Evolutionary conservation across 768 basidiomycete species (phyloP), one percentile per base, ranked within the genome.

Genomic region (Glaciozyma antarctica): DNA sequence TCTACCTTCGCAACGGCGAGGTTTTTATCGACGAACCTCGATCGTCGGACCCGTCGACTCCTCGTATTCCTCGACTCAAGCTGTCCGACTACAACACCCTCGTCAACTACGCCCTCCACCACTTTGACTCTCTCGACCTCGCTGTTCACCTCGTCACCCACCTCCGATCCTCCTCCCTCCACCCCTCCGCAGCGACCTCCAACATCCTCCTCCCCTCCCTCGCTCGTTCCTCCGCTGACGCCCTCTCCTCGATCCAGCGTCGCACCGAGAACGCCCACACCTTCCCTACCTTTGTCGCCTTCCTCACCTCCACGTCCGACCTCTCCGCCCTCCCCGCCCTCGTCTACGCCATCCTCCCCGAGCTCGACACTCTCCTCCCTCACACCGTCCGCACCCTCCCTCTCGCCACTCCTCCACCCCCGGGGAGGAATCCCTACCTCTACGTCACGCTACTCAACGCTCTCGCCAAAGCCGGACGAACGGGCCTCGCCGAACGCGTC

Each of bases 381-480:
- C 10, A 2, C 56, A 22, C 7, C 12, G 1, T 30, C 3, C 44
- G 41, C 28, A 3, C 32, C n/a, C 41, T 47, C 21, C 8, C 13
- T 19, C 53, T 32, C 34, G 21, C 51, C 43, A 32, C 6, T n/a
- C 22, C 26, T 30, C 52, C 13, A 24, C 49, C 51, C 24, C 24
- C 47, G 0, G 61, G 61, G n/a, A 53, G 63, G 28, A 49, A 28
- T 15, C 86, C 88, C 0, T 74, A 80, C 62, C 79, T 86, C 65
- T 83, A 87, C 69, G 78, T 82, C 1, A 75, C 79, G 4, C 75
- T 88, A 15, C 74, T 91, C 41, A 82, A 84, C 64, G 85, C 84
- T 0, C 76, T 89, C 49, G 73, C 77, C 63, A 86, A 86, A 69
- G 77, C 80, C 0, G 82, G 84, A 0, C 78, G 77, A 66, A 80